A percentile compares a stretch with the other conserved stretches of the same genome.
Evolutionary conservation across 2,329 filamentous ascomycete species (phyloP).

Genomic region (Microascus cirrosus): DNA sequence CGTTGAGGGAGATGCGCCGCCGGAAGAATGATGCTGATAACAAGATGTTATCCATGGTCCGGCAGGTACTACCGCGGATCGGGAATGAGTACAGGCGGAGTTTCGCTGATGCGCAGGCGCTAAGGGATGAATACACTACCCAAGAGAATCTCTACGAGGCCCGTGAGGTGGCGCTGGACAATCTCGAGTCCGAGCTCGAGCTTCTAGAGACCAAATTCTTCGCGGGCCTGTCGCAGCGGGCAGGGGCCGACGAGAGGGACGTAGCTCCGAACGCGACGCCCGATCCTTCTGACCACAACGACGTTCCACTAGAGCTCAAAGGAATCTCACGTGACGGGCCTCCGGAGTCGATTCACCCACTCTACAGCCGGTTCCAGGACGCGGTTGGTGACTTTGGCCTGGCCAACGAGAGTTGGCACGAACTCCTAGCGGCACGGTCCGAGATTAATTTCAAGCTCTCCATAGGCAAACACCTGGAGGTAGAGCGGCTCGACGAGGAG

Average conservation of each 20-base stretch:
- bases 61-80: neutral
- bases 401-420: constrained; percentile 32
- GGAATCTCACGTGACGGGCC: constrained; percentile 23
- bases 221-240: constrained; percentile 16
- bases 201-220: constrained; percentile 26
- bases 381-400: constrained; percentile 32
- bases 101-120: constrained; percentile 22
- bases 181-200: constrained; percentile 22
- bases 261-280: neutral
- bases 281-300: neutral
- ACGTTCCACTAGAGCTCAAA: constrained; percentile 19
- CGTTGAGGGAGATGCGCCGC: neutral
- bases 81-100: constrained; percentile 6
- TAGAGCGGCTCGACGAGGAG: constrained; percentile 18
- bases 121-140: constrained; percentile 24
- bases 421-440: constrained; percentile 17
- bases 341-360: constrained; percentile 31
- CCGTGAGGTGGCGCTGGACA: constrained; percentile 21
- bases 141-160: constrained; percentile 24
- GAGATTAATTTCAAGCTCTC: neutral
- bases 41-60: neutral
- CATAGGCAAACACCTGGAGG: constrained; percentile 6
- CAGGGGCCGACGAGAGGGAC: constrained; percentile 5
- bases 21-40: constrained; percentile 3
- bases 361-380: constrained; percentile 30